These are phyloP conservation scores for Triticum aestivum DNA, from an alignment of 176 grass and related monocot genomes.

Conservation along the genomic window DNA sequence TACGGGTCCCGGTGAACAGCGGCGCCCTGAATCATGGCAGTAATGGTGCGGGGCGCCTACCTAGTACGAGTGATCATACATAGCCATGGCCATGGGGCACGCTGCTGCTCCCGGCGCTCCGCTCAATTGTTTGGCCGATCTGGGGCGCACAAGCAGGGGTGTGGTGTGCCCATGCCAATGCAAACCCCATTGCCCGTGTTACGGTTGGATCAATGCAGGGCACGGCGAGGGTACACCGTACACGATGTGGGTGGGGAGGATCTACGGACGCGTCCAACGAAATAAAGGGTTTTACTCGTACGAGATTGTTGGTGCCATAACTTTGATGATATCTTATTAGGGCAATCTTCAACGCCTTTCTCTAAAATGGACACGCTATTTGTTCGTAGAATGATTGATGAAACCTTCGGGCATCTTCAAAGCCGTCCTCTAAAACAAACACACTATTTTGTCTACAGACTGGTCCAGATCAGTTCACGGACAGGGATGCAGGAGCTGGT, in stretches of 20 bases:
- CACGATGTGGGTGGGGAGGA: background rate
- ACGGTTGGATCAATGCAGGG: background rate
- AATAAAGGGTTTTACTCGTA: background rate
- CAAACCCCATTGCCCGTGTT: background rate
- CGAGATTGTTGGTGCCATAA: background rate
- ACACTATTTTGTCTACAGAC: no score
- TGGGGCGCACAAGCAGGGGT: background rate
- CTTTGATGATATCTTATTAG: no score
- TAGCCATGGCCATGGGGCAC: background rate
- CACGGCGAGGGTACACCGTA: background rate
- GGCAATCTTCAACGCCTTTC: no score
- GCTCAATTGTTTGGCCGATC: background rate
- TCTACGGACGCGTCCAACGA: background rate
- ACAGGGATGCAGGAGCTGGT: no score
- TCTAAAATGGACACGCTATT: no score
- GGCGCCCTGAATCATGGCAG: background rate
- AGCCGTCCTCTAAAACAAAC: no score
- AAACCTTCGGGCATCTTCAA: no score
- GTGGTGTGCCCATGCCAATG: background rate
- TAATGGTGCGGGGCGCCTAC: background rate
- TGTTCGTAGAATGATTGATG: no score
- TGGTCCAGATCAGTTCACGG: no score
- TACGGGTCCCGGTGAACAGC: background rate
- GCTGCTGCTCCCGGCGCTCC: background rate
- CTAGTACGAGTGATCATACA: background rate